Percentiles rank a stretch among this genome's conserved stretches.
phyloP scores from a whole-genome alignment of 495 filamentous ascomycete species.

The Lophium mytilinum region DNA sequence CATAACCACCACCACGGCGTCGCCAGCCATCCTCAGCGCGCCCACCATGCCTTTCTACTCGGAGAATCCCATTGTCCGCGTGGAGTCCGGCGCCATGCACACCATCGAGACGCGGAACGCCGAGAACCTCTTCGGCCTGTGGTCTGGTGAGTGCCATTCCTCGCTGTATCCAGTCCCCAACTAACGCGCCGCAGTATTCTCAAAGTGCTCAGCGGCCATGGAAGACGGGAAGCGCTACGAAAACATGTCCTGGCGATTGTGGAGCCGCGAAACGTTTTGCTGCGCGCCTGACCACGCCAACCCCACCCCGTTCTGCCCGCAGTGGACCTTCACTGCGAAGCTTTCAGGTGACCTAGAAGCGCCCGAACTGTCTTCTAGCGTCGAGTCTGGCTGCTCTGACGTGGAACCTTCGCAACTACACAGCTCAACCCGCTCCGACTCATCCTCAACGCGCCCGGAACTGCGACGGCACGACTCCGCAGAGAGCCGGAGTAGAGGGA shows the following conservation, averaged over 20 bases:
- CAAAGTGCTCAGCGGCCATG: slow-evolving; percentile 87
- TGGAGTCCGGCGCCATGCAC: slow-evolving; percentile 50
- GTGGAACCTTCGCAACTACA: slow-evolving; percentile 65
- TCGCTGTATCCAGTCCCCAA: neutral
- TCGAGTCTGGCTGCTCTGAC: slow-evolving; percentile 72
- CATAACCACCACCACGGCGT: slow-evolving; percentile 1
- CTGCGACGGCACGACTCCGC: slow-evolving; percentile 48
- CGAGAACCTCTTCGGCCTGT: slow-evolving; percentile 94
- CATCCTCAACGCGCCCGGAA: slow-evolving; percentile 49
- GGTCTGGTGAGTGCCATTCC: slow-evolving; percentile 68
- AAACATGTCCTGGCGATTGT: slow-evolving; percentile 92
- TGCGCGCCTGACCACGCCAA: slow-evolving; percentile 59
- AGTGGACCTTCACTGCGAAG: slow-evolving; percentile 40
- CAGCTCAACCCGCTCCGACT: slow-evolving; percentile 45
- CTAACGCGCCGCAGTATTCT: slow-evolving; percentile 59
- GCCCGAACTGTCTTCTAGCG: slow-evolving; percentile 83
- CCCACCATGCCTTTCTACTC: slow-evolving; percentile 33
- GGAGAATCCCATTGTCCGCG: slow-evolving; percentile 26
- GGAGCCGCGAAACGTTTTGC: slow-evolving; percentile 94
- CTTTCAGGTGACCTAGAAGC: slow-evolving; percentile 32
- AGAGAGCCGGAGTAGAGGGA: slow-evolving; percentile 53
- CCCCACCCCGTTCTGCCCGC: slow-evolving; percentile 38
- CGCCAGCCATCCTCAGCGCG: slow-evolving; percentile 1
- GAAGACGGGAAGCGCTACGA: slow-evolving; percentile 88
- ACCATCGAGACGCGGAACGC: slow-evolving; percentile 89